A percentile compares a stretch with the other conserved stretches of the same genome.
These are phyloP conservation scores for Sistotremastrum niveocremeum DNA, from an alignment of 768 basidiomycete species.

Conservation along the genomic window DNA sequence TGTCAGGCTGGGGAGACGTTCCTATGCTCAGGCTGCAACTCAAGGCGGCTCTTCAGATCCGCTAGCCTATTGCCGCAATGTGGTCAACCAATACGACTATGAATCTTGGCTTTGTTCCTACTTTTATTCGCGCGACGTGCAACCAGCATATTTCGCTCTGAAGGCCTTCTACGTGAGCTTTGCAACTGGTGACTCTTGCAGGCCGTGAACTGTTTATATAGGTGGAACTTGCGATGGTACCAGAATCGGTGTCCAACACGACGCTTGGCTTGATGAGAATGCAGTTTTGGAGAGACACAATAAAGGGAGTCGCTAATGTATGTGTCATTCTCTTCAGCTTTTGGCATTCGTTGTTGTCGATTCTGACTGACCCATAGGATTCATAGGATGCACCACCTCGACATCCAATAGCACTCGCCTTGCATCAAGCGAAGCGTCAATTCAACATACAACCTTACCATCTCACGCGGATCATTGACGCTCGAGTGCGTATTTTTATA, in stretches of 20 bases:
- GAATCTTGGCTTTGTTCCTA: conserved; percentile 61
- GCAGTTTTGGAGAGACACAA: conserved; percentile 78
- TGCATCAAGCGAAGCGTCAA: conserved; percentile 40
- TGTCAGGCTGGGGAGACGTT: no score
- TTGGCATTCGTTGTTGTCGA: not conserved
- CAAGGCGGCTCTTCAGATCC: conserved; percentile 24
- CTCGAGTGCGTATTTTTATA: conserved; percentile 41
- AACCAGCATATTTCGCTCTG: conserved; percentile 60
- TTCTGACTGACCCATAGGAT: conserved; percentile 6
- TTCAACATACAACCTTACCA: conserved; percentile 56
- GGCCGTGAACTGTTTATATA: conserved; percentile 16
- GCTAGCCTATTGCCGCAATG: conserved; percentile 49
- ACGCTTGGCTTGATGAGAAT: conserved; percentile 72
- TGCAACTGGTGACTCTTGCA: conserved; percentile 4
- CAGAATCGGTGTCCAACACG: conserved; percentile 61
- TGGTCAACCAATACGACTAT: conserved; percentile 72
- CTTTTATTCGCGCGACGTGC: conserved; percentile 54
- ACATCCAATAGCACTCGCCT: conserved; percentile 69
- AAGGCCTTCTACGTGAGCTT: conserved; percentile 71
- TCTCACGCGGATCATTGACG: conserved; percentile 72
- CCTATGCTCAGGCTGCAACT: no score
- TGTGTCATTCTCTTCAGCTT: conserved; percentile 10
- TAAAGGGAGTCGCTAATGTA: conserved; percentile 56
- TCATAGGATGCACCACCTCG: conserved; percentile 58
- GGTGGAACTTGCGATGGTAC: conserved; percentile 67